Percentiles rank a stretch among this genome's conserved stretches.
phyloP scores from a whole-genome alignment of 768 basidiomycete species.

The Amanita phalloides region DNA sequence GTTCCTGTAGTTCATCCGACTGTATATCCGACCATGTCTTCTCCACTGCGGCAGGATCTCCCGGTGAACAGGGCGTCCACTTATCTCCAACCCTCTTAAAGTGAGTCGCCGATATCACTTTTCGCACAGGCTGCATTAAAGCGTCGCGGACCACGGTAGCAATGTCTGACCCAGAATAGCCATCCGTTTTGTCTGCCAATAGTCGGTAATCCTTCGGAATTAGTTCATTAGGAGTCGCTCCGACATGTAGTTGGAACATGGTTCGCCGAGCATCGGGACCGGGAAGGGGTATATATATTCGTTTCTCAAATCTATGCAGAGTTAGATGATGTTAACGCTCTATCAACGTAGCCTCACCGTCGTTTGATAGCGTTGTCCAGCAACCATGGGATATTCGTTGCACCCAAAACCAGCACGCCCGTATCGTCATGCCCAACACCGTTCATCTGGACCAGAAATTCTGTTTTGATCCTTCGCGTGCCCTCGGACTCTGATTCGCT shows the following conservation, averaged over 20 bases:
- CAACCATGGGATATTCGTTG: conserved; percentile 98
- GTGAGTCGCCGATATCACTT: conserved; percentile 91
- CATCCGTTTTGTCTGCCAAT: conserved; percentile 83
- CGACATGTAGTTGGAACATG: conserved; percentile 97
- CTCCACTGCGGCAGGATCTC: conserved; percentile 76
- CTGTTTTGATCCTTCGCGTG: conserved; percentile 94
- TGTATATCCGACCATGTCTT: conserved; percentile 84
- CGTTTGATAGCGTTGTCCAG: conserved; percentile 96
- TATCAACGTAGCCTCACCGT: conserved; percentile 35
- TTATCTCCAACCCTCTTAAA: conserved; percentile 65
- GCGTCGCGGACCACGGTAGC: conserved; percentile 92
- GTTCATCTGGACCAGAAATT: conserved; percentile 97
- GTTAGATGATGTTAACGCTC: background rate
- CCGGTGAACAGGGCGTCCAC: conserved; percentile 96
- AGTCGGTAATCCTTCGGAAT: conserved; percentile 64
- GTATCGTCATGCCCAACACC: conserved; percentile 97
- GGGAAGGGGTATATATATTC: conserved; percentile 96
- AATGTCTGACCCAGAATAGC: conserved; percentile 94
- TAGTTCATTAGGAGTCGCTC: conserved; percentile 83
- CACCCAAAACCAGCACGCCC: conserved; percentile 91
- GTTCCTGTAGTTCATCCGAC: conserved; percentile 85
- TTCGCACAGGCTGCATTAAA: conserved; percentile 96
- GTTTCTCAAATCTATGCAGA: conserved; percentile 75
- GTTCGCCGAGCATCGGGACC: conserved; percentile 83
- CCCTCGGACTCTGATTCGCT: conserved; percentile 98